Conservation (phyloP, 805 yeast genomes). For the Kodamaea laetipori region DNA sequence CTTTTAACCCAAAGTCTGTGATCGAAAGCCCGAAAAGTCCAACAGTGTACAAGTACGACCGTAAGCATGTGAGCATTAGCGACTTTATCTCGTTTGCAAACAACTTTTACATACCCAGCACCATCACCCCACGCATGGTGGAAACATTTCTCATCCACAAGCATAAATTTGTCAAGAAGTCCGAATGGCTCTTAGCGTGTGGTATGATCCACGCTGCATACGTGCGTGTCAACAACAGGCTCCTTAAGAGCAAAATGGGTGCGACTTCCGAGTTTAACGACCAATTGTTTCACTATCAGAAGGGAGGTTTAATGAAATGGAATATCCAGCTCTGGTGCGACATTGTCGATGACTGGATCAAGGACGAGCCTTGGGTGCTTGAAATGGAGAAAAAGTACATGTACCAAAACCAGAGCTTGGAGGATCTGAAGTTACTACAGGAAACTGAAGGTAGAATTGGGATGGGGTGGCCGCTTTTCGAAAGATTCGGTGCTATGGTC, state of each 20-base stretch:
- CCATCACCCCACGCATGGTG: slow-evolving; percentile 51
- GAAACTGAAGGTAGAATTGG: slow-evolving; percentile 37
- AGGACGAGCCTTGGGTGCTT: slow-evolving; percentile 63
- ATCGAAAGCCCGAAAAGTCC: slow-evolving; percentile 15
- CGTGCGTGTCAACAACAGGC: slow-evolving; percentile 51
- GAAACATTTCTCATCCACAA: slow-evolving; percentile 53
- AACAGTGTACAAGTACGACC: slow-evolving; percentile 18
- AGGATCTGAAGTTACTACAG: slow-evolving; percentile 21
- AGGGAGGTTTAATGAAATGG: slow-evolving; percentile 51
- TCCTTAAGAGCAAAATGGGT: slow-evolving; percentile 49
- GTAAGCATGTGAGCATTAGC: slow-evolving; percentile 32
- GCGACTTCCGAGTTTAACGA: slow-evolving; percentile 49
- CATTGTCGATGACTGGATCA: slow-evolving; percentile 54
- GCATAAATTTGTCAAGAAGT: slow-evolving; percentile 51
- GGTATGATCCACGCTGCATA: slow-evolving; percentile 66
- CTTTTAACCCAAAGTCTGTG: slow-evolving; percentile 26
- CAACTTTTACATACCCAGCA: slow-evolving; percentile 61
- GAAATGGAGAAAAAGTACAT: slow-evolving; percentile 51
- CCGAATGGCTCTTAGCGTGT: slow-evolving; percentile 70
- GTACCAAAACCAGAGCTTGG: slow-evolving; percentile 29
- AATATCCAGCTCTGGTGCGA: slow-evolving; percentile 57
- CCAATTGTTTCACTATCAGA: slow-evolving; percentile 53
- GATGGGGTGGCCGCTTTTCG: slow-evolving; percentile 31
- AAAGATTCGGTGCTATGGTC: slow-evolving; percentile 38
- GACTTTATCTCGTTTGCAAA: slow-evolving; percentile 55